Evolutionary conservation across 177 flowering plant species (phyloP), one percentile per base, ranked within the genome.

Genomic region (Tripterygium wilfordii): DNA sequence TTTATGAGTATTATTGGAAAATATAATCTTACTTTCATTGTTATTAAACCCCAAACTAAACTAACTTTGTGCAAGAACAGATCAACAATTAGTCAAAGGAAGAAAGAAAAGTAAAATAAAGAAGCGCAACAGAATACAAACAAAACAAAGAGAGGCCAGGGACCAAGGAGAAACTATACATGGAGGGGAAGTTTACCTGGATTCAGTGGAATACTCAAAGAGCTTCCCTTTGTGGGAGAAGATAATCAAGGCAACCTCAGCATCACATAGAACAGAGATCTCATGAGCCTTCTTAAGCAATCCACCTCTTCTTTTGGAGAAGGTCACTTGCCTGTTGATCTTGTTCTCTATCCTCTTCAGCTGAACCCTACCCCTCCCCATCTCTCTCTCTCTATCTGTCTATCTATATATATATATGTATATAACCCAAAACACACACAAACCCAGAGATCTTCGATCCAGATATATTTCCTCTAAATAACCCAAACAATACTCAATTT

Each of bases 341-440:
- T 69, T 72, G 61, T 72, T 72, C 62, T 72, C 77, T 36, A 72
- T 72, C 41, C 66, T 51, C 69, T 66, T 69, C 54, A 72, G 30
- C 62, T 72, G 66, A 50, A 72, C 77, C 61, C 74, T 69, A 48
- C 77, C 77, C 48, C 77, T 72, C 24, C 77, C 77, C 77, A 72
- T 72, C 10, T 42, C 41, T 46, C 12, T 27, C 31, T 40, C 30
- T 46, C 30, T 38, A 45, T 22, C 22, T 32, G 14, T 18, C 17
- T 33, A 12, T 33, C 14, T 10, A 10, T 39, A 23, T 39, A 32
- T 23, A 44, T 54, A 0, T 32, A 16, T 27, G 32, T 36, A 15
- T 5, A 24, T 35, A 33, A 25, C 18, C 9, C 15, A 28, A 50
- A 4, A 26, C 27, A 36, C 31, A 33, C 42, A 24, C 16, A 39